These are phyloP conservation scores for Rhexocercosporidium sp. DNA, from an alignment of 2,329 filamentous ascomycete species.

Conservation along the genomic window DNA sequence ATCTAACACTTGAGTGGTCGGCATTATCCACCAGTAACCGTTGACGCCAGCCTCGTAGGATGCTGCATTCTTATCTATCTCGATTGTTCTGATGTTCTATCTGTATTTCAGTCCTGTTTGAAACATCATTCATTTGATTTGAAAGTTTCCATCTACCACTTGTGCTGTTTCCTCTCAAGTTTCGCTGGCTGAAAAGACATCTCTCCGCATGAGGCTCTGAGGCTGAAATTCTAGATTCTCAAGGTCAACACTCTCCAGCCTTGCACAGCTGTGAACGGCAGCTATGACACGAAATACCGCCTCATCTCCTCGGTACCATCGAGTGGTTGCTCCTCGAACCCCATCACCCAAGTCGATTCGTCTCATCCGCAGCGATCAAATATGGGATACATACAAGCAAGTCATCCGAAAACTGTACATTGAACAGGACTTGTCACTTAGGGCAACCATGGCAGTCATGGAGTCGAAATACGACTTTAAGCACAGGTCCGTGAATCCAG, in stretches of 20 bases:
- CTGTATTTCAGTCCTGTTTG: too few species aligned
- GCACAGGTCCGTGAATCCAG: neutral
- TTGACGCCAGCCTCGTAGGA: neutral
- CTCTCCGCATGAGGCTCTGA: too few species aligned
- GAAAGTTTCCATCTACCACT: too few species aligned
- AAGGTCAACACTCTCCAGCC: too few species aligned
- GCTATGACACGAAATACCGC: neutral
- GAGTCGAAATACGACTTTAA: neutral
- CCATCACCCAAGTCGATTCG: neutral
- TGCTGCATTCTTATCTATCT: neutral
- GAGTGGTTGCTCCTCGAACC: too few species aligned
- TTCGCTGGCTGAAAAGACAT: too few species aligned
- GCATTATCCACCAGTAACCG: neutral
- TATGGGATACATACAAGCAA: neutral
- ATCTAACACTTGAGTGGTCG: neutral
- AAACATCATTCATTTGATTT: too few species aligned
- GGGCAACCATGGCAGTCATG: neutral
- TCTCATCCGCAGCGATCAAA: neutral
- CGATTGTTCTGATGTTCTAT: neutral
- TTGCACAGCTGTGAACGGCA: neutral
- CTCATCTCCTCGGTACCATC: neutral
- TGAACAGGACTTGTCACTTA: neutral
- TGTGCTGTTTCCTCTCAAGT: too few species aligned
- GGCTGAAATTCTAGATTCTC: too few species aligned
- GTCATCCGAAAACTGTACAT: conserved; percentile 1